Conservation (phyloP, 2,329 filamentous ascomycete genomes). For the Bisporella sp. region DNA sequence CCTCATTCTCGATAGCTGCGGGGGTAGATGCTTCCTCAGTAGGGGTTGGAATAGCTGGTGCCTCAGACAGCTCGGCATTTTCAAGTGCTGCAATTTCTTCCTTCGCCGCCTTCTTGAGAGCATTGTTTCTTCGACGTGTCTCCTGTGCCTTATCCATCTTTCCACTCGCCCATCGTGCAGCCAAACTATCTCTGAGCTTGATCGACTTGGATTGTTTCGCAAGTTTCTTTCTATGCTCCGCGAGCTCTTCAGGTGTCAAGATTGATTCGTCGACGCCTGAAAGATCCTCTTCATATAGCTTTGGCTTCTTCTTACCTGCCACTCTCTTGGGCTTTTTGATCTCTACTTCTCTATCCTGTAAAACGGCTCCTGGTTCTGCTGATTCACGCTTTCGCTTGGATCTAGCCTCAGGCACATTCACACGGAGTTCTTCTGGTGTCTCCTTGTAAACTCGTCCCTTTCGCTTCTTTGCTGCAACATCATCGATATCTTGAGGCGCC, state of each 20-base stretch:
- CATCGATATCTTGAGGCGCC: neutral
- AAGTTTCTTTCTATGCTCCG: neutral
- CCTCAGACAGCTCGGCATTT: conserved; percentile 12
- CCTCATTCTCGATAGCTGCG: neutral
- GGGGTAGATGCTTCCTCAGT: neutral
- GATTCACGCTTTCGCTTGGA: conserved; percentile 6
- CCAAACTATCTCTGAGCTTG: conserved; percentile 9
- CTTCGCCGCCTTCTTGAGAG: conserved; percentile 4
- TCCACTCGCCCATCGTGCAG: conserved; percentile 42
- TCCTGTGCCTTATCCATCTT: neutral
- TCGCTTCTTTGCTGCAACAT: conserved; percentile 18
- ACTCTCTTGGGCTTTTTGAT: neutral
- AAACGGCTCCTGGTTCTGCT: neutral
- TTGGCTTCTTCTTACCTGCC: neutral
- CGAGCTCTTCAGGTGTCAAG: neutral
- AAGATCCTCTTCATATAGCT: neutral
- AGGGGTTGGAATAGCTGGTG: neutral
- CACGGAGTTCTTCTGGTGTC: neutral
- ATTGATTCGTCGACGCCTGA: neutral
- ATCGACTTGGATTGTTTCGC: neutral
- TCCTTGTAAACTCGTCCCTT: conserved; percentile 15
- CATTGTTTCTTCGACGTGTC: conserved; percentile 1
- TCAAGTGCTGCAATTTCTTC: neutral
- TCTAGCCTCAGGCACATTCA: neutral
- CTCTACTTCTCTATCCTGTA: neutral